Evolutionary conservation across 192 early-diverging fungal species (phyloP), one percentile per base, ranked within the genome.

Genomic region (Chytriomyces sp.): DNA sequence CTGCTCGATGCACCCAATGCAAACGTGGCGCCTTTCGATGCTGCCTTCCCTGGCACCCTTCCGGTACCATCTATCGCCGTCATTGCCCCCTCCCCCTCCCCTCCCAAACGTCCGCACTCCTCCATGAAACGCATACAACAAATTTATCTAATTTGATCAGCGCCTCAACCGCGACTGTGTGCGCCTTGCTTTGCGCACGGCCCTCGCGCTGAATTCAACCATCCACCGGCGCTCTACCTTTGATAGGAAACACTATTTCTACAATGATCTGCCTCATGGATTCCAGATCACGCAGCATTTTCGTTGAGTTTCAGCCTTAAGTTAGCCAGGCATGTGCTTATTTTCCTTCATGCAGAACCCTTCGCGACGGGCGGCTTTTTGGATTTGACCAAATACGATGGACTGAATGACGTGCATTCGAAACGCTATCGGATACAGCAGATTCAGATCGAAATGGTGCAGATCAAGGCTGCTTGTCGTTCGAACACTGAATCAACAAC

Each of bases 231-330:
- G 59, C 28, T 94, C 90, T 12, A 81, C 86, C 1, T 98, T 98
- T 75, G 96, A 96, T 62, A 87, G 96, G 52, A 96, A 98, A 74
- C 96, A 98, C 75, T 98, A 98, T 71, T 95, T 95, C 80, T 98
- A 98, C 75, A 87, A 90, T 3, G 96, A 98, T 80, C 81, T 94
- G 68, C 94, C 96, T 14, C 88, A 87, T 55, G 94, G 96, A 19
- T 98, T 94, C 77, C 96, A 98, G 80, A 95, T 98, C 70, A 98
- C 96, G 25, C 96, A 98, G 71, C 88, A 93, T 55, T 84, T 81
- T 44, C 6, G 5, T 60, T 58, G 22, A 14, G 57, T 30, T 58
- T 4, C 12, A 30, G n/a, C n/a, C n/a, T n/a, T n/a, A n/a, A n/a
- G n/a, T n/a, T n/a, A n/a, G n/a, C n/a, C n/a, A n/a, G n/a, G n/a